Evolutionary conservation across 371 early-diverging fungal genomes (phyloP).

Genomic region (Gilbertella persicaria): DNA sequence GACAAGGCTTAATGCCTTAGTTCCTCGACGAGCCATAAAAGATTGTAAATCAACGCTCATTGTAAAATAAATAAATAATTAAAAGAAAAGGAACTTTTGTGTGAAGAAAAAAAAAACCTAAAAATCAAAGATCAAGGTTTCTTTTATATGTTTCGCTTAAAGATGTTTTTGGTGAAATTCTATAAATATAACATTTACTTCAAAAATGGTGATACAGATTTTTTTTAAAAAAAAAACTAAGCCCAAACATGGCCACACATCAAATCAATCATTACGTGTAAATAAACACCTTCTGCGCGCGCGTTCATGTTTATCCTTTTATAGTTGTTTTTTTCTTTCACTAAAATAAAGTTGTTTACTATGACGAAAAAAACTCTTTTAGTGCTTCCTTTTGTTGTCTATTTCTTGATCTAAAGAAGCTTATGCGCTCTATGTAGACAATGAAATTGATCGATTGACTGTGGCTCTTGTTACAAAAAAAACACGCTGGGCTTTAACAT

Average conservation of each 20-base stretch:
- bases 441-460: too few species aligned
- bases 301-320: too few species aligned
- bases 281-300: too few species aligned
- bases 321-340: too few species aligned
- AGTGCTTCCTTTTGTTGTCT: too few species aligned
- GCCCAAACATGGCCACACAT: not conserved
- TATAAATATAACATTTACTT: not conserved
- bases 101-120: conserved; percentile 1
- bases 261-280: too few species aligned
- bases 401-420: too few species aligned
- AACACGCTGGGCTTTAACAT: too few species aligned
- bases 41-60: conserved; percentile 23
- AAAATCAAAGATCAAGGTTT: not conserved
- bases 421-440: too few species aligned
- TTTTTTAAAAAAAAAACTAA: not conserved
- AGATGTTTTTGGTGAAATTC: not conserved
- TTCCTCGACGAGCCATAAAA: conserved; percentile 21
- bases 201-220: not conserved
- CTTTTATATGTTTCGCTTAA: not conserved
- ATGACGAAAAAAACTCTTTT: too few species aligned
- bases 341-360: too few species aligned
- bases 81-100: not conserved
- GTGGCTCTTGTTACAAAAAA: too few species aligned
- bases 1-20: conserved; percentile 15
- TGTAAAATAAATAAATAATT: not conserved